Conservation (phyloP, 2,329 filamentous ascomycete species). For the Apiospora sp. region DNA sequence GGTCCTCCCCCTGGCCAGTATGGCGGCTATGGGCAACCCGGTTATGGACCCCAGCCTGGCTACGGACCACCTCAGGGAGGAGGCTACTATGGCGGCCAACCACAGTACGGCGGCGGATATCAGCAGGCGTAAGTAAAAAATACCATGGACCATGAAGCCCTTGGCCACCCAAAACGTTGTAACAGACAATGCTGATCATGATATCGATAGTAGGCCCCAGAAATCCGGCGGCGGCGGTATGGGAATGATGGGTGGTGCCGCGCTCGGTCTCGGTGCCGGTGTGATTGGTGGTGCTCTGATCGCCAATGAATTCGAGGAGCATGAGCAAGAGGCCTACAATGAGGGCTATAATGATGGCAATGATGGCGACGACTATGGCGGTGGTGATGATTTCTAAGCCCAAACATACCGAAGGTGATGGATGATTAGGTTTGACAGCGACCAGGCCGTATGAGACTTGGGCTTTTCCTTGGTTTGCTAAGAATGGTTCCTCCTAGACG, state of each 20-base stretch:
- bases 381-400: constrained; percentile 26
- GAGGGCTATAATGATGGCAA: constrained; percentile 56
- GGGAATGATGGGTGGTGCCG: constrained; percentile 77
- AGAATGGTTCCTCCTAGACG: background rate
- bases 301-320: constrained; percentile 70
- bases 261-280: constrained; percentile 82
- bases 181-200: background rate
- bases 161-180: constrained; percentile 26
- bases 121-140: constrained; percentile 35
- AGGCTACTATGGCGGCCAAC: constrained; percentile 13
- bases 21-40: constrained; percentile 43
- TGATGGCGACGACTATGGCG: constrained; percentile 41
- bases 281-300: constrained; percentile 80
- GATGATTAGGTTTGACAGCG: background rate
- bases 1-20: constrained; percentile 40
- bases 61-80: constrained; percentile 34
- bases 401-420: background rate
- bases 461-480: background rate
- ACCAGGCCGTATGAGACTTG: background rate
- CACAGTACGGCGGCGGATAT: constrained; percentile 35
- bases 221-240: constrained; percentile 60
- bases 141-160: constrained; percentile 35
- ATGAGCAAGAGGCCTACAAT: constrained; percentile 65
- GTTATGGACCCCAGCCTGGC: constrained; percentile 42
- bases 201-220: constrained; percentile 35